Conservation (phyloP, 192 early-diverging fungal genomes). For the Backusella sp. region DNA sequence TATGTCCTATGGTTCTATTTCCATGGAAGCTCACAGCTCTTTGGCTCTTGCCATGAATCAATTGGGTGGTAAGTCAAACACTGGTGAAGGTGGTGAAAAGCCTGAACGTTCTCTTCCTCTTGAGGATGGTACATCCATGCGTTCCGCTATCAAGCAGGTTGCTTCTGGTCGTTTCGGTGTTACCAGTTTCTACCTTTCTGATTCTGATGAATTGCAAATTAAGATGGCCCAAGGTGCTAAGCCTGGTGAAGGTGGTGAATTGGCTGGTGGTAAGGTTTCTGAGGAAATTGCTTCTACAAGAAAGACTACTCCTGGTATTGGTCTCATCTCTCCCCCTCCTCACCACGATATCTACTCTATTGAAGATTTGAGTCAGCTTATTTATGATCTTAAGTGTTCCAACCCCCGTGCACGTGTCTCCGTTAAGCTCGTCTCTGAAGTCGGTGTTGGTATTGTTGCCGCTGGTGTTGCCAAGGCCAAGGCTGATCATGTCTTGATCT, state of each 20-base stretch:
- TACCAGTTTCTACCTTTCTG: slow-evolving; percentile 90
- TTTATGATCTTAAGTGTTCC: slow-evolving; percentile 96
- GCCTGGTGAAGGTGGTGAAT: slow-evolving; percentile 92
- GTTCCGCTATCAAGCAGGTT: slow-evolving; percentile 98
- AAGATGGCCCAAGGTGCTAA: slow-evolving; percentile 99
- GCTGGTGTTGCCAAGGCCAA: slow-evolving; percentile 96
- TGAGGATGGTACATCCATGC: slow-evolving; percentile 75
- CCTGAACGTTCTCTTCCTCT: slow-evolving; percentile 71
- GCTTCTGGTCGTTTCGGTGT: slow-evolving; percentile 98
- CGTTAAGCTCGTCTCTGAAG: slow-evolving; percentile 97
- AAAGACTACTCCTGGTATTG: slow-evolving; percentile 94
- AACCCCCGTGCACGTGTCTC: slow-evolving; percentile 91
- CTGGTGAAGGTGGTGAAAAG: slow-evolving; percentile 98
- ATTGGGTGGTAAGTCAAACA: slow-evolving; percentile 97
- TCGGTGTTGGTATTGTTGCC: slow-evolving; percentile 97
- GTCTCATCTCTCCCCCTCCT: slow-evolving; percentile 95
- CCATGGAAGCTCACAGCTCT: slow-evolving; percentile 89
- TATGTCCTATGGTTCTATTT: slow-evolving; percentile 99
- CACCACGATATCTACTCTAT: slow-evolving; percentile 99
- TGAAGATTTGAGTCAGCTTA: slow-evolving; percentile 98
- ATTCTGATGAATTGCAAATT: slow-evolving; percentile 97
- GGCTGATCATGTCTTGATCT: slow-evolving; percentile 93
- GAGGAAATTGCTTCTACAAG: slow-evolving; percentile 81
- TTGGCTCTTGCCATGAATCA: slow-evolving; percentile 95
- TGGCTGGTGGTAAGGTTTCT: slow-evolving; percentile 72